Evolutionary conservation across 2,329 filamentous ascomycete species (phyloP).

Genomic region (Colletotrichum limetticola): DNA sequence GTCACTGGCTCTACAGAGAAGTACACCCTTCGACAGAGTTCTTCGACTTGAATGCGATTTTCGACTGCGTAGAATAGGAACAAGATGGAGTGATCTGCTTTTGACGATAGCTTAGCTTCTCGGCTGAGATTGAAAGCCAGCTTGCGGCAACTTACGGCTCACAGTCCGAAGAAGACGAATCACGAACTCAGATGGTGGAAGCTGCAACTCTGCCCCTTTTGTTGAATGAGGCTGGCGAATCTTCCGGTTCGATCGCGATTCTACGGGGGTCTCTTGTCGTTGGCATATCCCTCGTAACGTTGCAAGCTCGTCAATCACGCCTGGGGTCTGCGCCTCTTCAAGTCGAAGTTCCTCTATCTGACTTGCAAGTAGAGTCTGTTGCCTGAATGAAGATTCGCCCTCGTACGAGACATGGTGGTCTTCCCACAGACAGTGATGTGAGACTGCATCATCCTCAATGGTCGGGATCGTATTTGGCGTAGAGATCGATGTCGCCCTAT

Average conservation of each 20-base stretch:
- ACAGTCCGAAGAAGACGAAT: slow-evolving; percentile 3
- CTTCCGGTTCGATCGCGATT: neutral
- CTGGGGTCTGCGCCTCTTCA: neutral
- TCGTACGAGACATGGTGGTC: slow-evolving; percentile 24
- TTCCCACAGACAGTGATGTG: slow-evolving; percentile 7
- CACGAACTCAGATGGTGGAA: slow-evolving; percentile 3
- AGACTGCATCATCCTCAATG: slow-evolving; percentile 10
- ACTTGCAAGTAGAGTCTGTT: slow-evolving; percentile 31
- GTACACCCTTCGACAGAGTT: slow-evolving; percentile 34
- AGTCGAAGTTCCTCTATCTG: slow-evolving; percentile 29
- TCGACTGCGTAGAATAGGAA: slow-evolving; percentile 36
- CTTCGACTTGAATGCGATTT: slow-evolving; percentile 30
- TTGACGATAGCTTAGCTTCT: neutral
- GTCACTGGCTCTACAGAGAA: slow-evolving; percentile 37
- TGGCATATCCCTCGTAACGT: slow-evolving; percentile 11
- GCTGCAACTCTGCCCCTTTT: neutral
- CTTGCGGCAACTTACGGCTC: neutral
- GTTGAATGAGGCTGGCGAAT: neutral
- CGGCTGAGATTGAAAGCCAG: too few relatives aligned
- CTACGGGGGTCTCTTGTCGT: neutral
- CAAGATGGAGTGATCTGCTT: slow-evolving; percentile 12
- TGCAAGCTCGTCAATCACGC: slow-evolving; percentile 28
- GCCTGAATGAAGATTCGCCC: slow-evolving; percentile 32
- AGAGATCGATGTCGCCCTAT: slow-evolving; percentile 16
- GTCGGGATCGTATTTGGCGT: slow-evolving; percentile 9